phyloP scores from a whole-genome alignment of 2,329 filamentous ascomycete genomes.

The Dactylella cylindrospora region DNA sequence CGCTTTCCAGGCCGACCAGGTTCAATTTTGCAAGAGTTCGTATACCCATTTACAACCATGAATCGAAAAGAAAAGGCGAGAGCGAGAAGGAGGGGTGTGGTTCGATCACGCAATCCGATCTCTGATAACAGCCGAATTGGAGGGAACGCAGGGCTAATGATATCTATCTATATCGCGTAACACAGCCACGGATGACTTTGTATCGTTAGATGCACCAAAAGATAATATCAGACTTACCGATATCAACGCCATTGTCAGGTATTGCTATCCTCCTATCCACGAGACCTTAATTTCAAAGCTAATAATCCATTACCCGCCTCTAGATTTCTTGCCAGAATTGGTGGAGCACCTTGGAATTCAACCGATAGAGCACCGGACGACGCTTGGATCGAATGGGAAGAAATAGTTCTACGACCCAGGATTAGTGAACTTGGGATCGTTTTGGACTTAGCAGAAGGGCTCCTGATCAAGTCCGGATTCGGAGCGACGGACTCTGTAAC shows the following conservation, averaged over 20 bases:
- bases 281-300: too few relatives aligned
- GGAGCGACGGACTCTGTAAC: slow-evolving; percentile 19
- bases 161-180: slow-evolving; percentile 12
- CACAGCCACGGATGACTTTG: slow-evolving; percentile 44
- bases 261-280: background rate
- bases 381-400: slow-evolving; percentile 49
- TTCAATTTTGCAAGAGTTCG: slow-evolving; percentile 48
- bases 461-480: slow-evolving; percentile 17
- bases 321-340: slow-evolving; percentile 44
- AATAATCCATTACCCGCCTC: too few relatives aligned
- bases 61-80: too few relatives aligned
- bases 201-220: slow-evolving; percentile 47
- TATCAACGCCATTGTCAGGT: slow-evolving; percentile 49
- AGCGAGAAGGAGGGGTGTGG: too few relatives aligned
- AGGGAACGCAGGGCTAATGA: too few relatives aligned
- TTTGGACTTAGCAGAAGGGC: slow-evolving; percentile 25
- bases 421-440: slow-evolving; percentile 30
- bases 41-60: background rate
- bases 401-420: slow-evolving; percentile 42
- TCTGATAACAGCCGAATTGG: too few relatives aligned
- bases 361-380: slow-evolving; percentile 45
- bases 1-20: slow-evolving; percentile 46
- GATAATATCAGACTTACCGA: slow-evolving; percentile 47
- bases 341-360: slow-evolving; percentile 45
- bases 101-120: too few relatives aligned